Conservation (phyloP, 352 stramenopile genomes). For the Phytophthora sansomeana region DNA sequence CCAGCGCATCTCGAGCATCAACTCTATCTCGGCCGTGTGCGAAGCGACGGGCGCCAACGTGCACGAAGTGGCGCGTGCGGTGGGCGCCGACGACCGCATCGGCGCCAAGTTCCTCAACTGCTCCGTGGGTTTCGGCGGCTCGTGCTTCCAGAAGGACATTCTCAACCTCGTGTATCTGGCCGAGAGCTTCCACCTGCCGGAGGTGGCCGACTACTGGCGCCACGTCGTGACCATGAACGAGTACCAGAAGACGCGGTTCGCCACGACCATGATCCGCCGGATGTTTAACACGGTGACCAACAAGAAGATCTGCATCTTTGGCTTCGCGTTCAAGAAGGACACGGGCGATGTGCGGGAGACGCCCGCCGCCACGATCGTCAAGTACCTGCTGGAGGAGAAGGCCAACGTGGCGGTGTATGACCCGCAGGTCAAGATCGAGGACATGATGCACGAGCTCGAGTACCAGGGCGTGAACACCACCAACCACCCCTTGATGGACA, state of each 20-base stretch:
- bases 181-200: slow-evolving; percentile 97
- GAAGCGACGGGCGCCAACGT: slow-evolving; percentile 99
- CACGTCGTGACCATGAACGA: slow-evolving; percentile 99
- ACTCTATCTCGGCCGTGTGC: slow-evolving; percentile 99
- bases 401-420: slow-evolving; percentile 98
- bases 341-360: slow-evolving; percentile 99
- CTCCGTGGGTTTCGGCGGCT: slow-evolving; percentile 98
- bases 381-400: slow-evolving; percentile 96
- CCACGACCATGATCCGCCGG: slow-evolving; percentile 95
- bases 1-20: slow-evolving; percentile 99
- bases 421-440: slow-evolving; percentile 97
- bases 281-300: slow-evolving; percentile 99
- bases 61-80: slow-evolving; percentile 96
- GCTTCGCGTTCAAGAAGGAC: slow-evolving; percentile 99
- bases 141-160: slow-evolving; percentile 91
- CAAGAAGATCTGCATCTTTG: slow-evolving; percentile 99
- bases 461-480: slow-evolving; percentile 91
- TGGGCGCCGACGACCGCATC: slow-evolving; percentile 98
- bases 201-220: slow-evolving; percentile 99
- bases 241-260: slow-evolving; percentile 99
- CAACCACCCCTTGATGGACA: slow-evolving; percentile 91
- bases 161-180: slow-evolving; percentile 99
- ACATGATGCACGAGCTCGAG: slow-evolving; percentile 87
- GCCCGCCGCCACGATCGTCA: slow-evolving; percentile 97
- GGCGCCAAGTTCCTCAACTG: slow-evolving; percentile 98